A percentile compares a stretch with the other conserved stretches of the same genome.
phyloP scores from a whole-genome alignment of 2,329 filamentous ascomycete genomes.

The Diaporthe ilicicola region DNA sequence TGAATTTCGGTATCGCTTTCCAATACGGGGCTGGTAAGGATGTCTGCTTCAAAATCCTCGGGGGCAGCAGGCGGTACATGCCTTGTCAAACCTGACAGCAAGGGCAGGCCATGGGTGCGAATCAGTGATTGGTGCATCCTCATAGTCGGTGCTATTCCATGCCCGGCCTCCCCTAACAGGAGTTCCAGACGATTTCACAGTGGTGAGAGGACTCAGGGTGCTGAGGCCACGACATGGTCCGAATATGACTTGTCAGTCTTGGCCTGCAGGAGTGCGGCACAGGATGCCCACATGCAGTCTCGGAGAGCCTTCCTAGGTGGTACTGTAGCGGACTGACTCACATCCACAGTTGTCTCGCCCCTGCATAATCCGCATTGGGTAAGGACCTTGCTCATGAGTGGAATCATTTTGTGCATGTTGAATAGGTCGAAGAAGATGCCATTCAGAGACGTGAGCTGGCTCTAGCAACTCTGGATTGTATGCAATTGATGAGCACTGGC shows the following conservation, averaged over 20 bases:
- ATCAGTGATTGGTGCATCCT: background rate
- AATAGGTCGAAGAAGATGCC: background rate
- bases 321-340: background rate
- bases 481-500: too few relatives aligned
- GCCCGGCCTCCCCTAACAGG: background rate
- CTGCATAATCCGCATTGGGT: background rate
- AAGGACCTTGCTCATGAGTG: background rate
- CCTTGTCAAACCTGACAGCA: too few relatives aligned
- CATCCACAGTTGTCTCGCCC: background rate
- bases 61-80: background rate
- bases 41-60: background rate
- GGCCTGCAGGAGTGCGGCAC: background rate
- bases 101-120: too few relatives aligned
- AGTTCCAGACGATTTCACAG: background rate
- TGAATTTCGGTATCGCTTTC: background rate
- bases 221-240: too few relatives aligned
- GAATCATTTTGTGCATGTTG: background rate
- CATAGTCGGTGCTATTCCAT: background rate
- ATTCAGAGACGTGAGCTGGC: background rate
- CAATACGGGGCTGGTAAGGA: background rate
- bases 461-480: too few relatives aligned
- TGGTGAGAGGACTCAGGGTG: background rate
- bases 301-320: background rate
- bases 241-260: background rate
- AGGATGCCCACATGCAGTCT: background rate